These are phyloP conservation scores for Rauvolfia tetraphylla DNA, from an alignment of 257 asterid genomes.

Conservation along the genomic window DNA sequence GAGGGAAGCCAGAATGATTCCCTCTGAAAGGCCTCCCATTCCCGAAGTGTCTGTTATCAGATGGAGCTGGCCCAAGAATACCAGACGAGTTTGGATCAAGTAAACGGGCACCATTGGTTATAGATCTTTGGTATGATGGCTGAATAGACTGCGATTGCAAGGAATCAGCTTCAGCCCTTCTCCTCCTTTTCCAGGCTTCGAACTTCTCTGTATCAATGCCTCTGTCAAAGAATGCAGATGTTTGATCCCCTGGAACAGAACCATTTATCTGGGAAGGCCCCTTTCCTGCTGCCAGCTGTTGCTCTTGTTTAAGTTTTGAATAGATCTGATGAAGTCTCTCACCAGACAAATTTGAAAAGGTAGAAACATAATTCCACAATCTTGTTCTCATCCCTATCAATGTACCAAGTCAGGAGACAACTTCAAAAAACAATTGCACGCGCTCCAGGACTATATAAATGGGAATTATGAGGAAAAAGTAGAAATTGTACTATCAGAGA, in stretches of 20 bases:
- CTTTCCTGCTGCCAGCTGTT: conserved; percentile 46
- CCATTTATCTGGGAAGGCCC: conserved; percentile 71
- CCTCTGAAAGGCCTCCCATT: conserved; percentile 74
- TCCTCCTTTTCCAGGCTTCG: conserved; percentile 97
- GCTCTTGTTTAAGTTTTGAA: conserved; percentile 82
- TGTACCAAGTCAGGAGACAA: conserved; percentile 6
- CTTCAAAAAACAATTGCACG: background rate
- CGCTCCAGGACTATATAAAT: background rate
- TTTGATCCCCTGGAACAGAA: conserved; percentile 42
- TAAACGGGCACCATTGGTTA: conserved; percentile 50
- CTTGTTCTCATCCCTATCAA: conserved; percentile 83
- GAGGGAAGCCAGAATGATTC: conserved; percentile 51
- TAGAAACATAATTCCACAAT: conserved; percentile 90
- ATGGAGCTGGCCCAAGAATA: conserved; percentile 92
- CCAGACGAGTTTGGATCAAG: conserved; percentile 70
- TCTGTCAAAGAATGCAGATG: conserved; percentile 45
- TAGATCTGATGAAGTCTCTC: conserved; percentile 91
- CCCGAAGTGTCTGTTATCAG: conserved; percentile 54
- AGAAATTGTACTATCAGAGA: background rate
- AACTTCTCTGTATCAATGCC: conserved; percentile 79
- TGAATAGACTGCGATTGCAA: conserved; percentile 58
- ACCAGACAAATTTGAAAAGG: conserved; percentile 83
- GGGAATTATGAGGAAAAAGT: background rate
- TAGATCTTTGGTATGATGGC: conserved; percentile 54
- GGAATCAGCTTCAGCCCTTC: conserved; percentile 76